These are phyloP conservation scores for Protomyces macrosporus DNA, from an alignment of 1,139 yeast genomes.

Conservation along the genomic window DNA sequence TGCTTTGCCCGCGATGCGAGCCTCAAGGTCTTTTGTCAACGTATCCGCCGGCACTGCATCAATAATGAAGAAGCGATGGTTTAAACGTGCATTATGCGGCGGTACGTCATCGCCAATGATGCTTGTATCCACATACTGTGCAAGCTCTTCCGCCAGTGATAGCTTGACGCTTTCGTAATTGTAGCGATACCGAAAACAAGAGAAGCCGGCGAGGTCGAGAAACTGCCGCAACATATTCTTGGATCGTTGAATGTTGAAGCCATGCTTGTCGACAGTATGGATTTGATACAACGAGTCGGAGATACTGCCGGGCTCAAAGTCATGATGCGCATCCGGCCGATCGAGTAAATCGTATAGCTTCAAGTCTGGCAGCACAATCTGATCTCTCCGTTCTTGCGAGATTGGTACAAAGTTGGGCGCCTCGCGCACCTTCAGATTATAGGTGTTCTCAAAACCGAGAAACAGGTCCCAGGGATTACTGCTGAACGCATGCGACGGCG, in stretches of 20 bases:
- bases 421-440: conserved; percentile 13
- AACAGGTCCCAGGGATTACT: conserved; percentile 10
- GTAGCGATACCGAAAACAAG: conserved; percentile 23
- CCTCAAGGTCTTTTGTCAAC: conserved; percentile 18
- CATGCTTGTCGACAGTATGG: conserved; percentile 11
- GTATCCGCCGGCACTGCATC: conserved; percentile 20
- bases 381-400: background rate
- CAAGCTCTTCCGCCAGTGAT: conserved; percentile 6
- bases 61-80: conserved; percentile 24
- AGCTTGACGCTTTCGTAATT: conserved; percentile 13
- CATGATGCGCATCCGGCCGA: conserved; percentile 14
- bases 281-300: conserved; percentile 21
- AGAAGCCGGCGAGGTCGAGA: conserved; percentile 14
- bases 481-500: conserved; percentile 9
- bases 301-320: conserved; percentile 12
- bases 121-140: conserved; percentile 20
- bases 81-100: conserved; percentile 11
- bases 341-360: background rate
- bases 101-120: conserved; percentile 12
- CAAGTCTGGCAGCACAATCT: conserved; percentile 4
- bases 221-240: conserved; percentile 20
- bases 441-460: conserved; percentile 17
- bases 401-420: conserved; percentile 6
- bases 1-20: conserved; percentile 20
- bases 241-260: conserved; percentile 21